Percentiles rank a stretch among this genome's conserved stretches.
Conservation (phyloP, 495 filamentous ascomycete species). For the Penicillium mononematosum region DNA sequence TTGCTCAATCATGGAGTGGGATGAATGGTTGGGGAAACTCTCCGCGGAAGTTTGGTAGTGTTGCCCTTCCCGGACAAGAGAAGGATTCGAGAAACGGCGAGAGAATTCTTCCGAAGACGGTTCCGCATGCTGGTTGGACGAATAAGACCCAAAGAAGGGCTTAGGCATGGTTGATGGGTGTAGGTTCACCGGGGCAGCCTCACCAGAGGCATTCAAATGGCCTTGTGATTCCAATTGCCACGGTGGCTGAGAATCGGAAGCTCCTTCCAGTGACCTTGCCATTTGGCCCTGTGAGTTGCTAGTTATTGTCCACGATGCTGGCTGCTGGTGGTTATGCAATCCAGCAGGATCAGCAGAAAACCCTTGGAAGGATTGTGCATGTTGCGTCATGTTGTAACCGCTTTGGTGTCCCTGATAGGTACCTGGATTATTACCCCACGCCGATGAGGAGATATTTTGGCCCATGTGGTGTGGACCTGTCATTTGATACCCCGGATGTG, state of each 20-base stretch:
- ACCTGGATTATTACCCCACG: slow-evolving; percentile 1
- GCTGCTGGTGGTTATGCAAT: not conserved
- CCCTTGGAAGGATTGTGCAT: slow-evolving; percentile 3
- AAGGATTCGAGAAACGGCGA: slow-evolving; percentile 2
- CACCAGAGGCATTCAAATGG: not conserved
- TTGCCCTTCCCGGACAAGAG: slow-evolving; percentile 3
- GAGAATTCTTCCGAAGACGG: slow-evolving; percentile 8
- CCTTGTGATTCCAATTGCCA: slow-evolving; percentile 17
- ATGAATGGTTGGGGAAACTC: not conserved
- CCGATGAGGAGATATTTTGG: not conserved
- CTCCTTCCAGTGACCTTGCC: slow-evolving; percentile 44
- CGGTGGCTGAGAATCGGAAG: slow-evolving; percentile 39
- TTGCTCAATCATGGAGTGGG: slow-evolving; percentile 1
- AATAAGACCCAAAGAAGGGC: slow-evolving; percentile 12
- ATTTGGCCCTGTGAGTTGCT: not conserved
- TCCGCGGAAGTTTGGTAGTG: not conserved
- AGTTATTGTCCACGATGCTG: not conserved
- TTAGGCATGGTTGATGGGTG: slow-evolving; percentile 8
- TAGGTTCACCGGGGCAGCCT: not conserved
- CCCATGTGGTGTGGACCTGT: not conserved
- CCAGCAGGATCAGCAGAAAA: not conserved
- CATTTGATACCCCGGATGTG: slow-evolving; percentile 2
- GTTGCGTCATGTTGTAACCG: not conserved
- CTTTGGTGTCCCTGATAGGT: not conserved
- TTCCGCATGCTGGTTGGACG: slow-evolving; percentile 8